Evolutionary conservation across 116 monocot species (phyloP).

Genomic region (Iris pallida): DNA sequence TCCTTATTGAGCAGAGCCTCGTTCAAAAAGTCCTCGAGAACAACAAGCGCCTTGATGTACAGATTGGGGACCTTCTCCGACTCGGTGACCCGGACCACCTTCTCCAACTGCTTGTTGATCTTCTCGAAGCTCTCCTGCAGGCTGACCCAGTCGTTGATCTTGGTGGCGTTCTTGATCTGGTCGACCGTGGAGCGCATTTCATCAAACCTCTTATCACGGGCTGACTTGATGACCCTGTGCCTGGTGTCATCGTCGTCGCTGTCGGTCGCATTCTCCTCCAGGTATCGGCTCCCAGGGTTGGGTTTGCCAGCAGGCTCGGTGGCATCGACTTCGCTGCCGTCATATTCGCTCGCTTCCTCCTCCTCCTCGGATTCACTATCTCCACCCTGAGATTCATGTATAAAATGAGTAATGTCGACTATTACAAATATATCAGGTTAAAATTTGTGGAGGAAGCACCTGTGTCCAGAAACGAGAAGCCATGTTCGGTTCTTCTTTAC

Average conservation of each 20-base stretch:
- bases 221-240: conserved; percentile 52
- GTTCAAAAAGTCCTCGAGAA: conserved; percentile 75
- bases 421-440: too few species aligned
- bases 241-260: conserved; percentile 59
- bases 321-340: conserved; percentile 36
- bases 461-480: conserved; percentile 85
- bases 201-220: conserved; percentile 69
- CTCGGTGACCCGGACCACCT: conserved; percentile 63
- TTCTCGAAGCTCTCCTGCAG: conserved; percentile 84
- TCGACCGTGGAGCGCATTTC: conserved; percentile 74
- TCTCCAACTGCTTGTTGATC: conserved; percentile 86
- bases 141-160: conserved; percentile 89
- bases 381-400: conserved; percentile 16
- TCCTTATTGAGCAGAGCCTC: conserved; percentile 78
- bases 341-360: conserved; percentile 25
- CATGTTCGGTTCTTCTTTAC: conserved; percentile 20
- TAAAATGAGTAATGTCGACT: too few species aligned
- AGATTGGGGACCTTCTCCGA: conserved; percentile 40
- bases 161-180: conserved; percentile 75
- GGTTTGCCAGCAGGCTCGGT: conserved; percentile 3
- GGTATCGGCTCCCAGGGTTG: conserved; percentile 23
- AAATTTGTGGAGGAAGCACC: conserved; percentile 18
- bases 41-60: conserved; percentile 75
- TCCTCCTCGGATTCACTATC: conserved; percentile 63
- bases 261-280: conserved; percentile 33